A percentile compares a stretch with the other conserved stretches of the same genome.
Conservation (phyloP, 768 basidiomycete species). For the Boletellus emodensis region DNA sequence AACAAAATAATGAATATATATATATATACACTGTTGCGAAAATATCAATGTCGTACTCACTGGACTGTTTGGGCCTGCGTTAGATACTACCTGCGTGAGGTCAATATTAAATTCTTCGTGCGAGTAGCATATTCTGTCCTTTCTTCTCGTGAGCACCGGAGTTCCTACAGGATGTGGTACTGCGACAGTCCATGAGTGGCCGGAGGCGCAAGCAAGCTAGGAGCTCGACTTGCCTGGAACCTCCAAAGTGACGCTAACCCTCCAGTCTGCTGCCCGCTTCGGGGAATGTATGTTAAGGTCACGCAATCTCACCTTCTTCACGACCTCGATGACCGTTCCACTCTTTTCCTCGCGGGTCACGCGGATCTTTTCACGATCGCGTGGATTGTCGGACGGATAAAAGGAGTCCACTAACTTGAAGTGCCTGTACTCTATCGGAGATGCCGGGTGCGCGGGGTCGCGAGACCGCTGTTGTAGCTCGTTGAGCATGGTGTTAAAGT, state of each 20-base stretch:
- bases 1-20: conserved; percentile 1
- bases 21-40: background rate
- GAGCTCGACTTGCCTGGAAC: conserved; percentile 59
- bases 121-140: conserved; percentile 88
- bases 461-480: conserved; percentile 57
- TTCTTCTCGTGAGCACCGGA: conserved; percentile 60
- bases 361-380: conserved; percentile 59
- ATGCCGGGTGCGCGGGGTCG: conserved; percentile 48
- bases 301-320: conserved; percentile 79
- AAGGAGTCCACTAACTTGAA: conserved; percentile 77
- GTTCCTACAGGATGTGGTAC: conserved; percentile 67
- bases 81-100: conserved; percentile 83
- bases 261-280: conserved; percentile 81
- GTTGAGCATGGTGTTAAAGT: conserved; percentile 87
- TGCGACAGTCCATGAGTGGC: conserved; percentile 25
- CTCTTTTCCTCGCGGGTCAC: conserved; percentile 82
- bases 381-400: conserved; percentile 44
- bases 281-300: conserved; percentile 87
- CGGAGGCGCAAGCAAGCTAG: background rate
- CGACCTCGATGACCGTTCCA: conserved; percentile 55
- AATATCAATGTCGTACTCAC: conserved; percentile 36
- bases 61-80: conserved; percentile 41
- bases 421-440: conserved; percentile 72
- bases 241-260: conserved; percentile 91
- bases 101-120: conserved; percentile 94